These are phyloP conservation scores for Aspergillus aculeatus DNA, from an alignment of 2,329 filamentous ascomycete species.

Conservation along the genomic window DNA sequence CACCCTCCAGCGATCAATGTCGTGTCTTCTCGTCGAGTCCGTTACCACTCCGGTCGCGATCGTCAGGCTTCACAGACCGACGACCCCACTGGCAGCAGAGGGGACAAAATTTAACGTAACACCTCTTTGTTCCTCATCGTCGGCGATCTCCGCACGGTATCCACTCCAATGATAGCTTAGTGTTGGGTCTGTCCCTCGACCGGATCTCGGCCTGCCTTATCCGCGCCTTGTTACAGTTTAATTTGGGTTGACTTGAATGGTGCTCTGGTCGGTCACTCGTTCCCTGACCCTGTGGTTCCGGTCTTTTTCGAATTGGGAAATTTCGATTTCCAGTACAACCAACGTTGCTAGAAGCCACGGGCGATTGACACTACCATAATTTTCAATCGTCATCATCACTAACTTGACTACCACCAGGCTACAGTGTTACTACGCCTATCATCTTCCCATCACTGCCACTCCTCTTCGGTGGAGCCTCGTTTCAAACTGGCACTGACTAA, in stretches of 20 bases:
- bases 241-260: background rate
- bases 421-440: background rate
- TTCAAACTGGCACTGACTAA: background rate
- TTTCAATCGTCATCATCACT: background rate
- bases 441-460: background rate
- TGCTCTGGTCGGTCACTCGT: too few species aligned
- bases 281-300: background rate
- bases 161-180: conserved; percentile 9
- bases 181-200: conserved; percentile 1
- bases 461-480: background rate
- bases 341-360: background rate
- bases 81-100: background rate
- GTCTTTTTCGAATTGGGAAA: background rate
- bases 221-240: background rate
- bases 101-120: background rate
- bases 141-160: conserved; percentile 20
- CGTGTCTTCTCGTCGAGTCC: background rate
- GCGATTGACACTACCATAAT: background rate
- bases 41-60: background rate
- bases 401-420: too few species aligned
- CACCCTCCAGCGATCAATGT: too few species aligned
- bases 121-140: conserved; percentile 16
- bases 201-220: background rate
- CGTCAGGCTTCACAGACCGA: background rate
- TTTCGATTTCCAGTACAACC: background rate